Evolutionary conservation across 1,284 basidiomycete genomes (phyloP), one percentile per base, ranked within the genome.

Genomic region (Athelia psychrophila): DNA sequence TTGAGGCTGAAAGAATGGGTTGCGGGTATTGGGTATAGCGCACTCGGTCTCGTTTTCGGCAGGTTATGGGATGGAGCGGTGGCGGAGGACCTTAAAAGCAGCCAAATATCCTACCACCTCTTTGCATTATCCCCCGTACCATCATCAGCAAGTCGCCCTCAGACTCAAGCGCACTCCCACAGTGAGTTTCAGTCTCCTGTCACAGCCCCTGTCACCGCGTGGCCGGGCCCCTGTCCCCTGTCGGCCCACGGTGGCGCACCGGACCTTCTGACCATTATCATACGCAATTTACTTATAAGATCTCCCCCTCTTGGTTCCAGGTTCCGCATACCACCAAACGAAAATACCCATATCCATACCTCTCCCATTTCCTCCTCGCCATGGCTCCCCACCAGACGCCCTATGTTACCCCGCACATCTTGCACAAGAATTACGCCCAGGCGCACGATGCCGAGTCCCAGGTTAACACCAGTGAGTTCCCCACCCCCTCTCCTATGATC

Each of bases 321-420:
- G 52, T 55, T 52, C 54, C 57, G 55, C 52, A 48, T 53, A 51
- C 52, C 51, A 55, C 55, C 53, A 51, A 38, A 53, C n/a, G n/a
- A n/a, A n/a, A n/a, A n/a, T n/a, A n/a, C n/a, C 35, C 48, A 35
- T 18, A 38, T 23, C 47, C 45, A 0, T 2, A 19, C 42, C 22
- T 36, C 61, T 73, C n/a, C n/a, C n/a, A n/a, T n/a, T n/a, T n/a
- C n/a, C n/a, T n/a, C n/a, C n/a, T n/a, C n/a, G n/a, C 57, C 57
- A 86, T 85, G 83, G 78, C 80, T 58, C 76, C 77, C 64, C 78
- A 83, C 66, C 77, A 83, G 47, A 88, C 88, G 6, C 89, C 89
- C 62, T 90, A 91, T 67, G 86, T 90, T 51, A 91, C 89, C 57
- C 88, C 89, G 38, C 88, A 89, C 70, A 91, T 91, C 71, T 83